Base-by-base conservation (phyloP, 169 alveolate genomes). In the Plasmodium knowlesi region DNA sequence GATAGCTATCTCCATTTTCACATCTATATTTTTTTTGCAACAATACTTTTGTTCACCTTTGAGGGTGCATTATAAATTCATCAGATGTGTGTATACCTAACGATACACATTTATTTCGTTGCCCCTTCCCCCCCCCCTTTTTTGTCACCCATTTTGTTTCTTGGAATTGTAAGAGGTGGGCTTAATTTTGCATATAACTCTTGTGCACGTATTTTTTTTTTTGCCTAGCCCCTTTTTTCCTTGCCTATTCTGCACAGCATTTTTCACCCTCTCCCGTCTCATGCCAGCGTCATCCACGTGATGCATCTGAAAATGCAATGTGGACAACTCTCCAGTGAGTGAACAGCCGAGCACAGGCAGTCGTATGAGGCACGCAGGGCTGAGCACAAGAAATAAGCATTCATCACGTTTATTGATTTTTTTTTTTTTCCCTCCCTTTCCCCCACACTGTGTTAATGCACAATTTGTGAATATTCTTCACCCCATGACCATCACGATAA, bases 381-480 rank as follows among this genome's bases (percentile, higher is more conserved):
- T 67, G 12, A 67, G 22, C 30, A 67, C 76, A n/a, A 67, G 14
- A 67, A 67, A 67, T 67, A 67, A 67, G 76, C 76, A 67, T 67
- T 67, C 76, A 67, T 67, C 76, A 25, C 22, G 76, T 67, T 67
- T 67, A 28, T 67, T 67, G 76, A 67, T 67, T 67, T 67, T 25
- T 67, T 67, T 25, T 61, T 61, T 6, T 61, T 61, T 6, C 19
- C 39, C 16, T 9, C 30, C 37, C 41, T 3, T 67, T 19, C 14
- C 61, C 22, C 22, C 22, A 50, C 22, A 50, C 61, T 67, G 37
- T 80, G 46, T 57, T 80, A 39, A 25, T 76, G 41, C 86, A 37
- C 61, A 39, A 50, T 80, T 80, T 80, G 61, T 50, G 73, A 80
- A 50, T 34, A 80, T 78, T 78, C 25, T 16, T 25, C 46, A 25